Base-by-base conservation (phyloP, 345 rosid species). In the Garcia nutans region DNA sequence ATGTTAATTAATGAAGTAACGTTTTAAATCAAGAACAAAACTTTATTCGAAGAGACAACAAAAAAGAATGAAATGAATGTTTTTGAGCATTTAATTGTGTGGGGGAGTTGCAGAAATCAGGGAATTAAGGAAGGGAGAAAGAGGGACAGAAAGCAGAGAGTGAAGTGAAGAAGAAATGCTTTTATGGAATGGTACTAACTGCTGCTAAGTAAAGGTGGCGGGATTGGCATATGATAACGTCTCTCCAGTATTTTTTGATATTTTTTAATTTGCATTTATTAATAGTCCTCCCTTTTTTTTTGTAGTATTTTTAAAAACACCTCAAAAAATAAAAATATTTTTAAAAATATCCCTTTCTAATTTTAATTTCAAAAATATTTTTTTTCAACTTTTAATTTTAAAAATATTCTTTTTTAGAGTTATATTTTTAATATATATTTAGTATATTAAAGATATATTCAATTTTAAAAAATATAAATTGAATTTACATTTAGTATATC, bases 211-310 rank as follows among this genome's bases (percentile, higher is more conserved):
- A 55, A 42, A 15, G 26, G n/a, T 72, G 80, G 80, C 80, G 80
- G 80, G 80, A 78, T 78, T 0, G 26, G 41, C 60, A 52, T 54
- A 65, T 72, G 72, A 65, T 72, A 78, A 78, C 80, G 80, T 72
- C 80, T 78, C 80, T 78, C 56, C 59, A 0, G 72, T 75, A 42
- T 37, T 37, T 37, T 73, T 63, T 74, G n/a, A n/a, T n/a, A n/a
- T n/a, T n/a, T n/a, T 50, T 52, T 28, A 28, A 28, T 63, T 58
- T 28, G 17, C 44, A 54, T 28, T 50, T 41, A 59, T 44, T 44
- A 19, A 15, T 42, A 54, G 17, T 49, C 12, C 57, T 47, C n/a
- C n/a, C n/a, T n/a, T n/a, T n/a, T n/a, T n/a, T n/a, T n/a, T n/a
- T n/a, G n/a, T n/a, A n/a, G n/a, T n/a, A n/a, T n/a, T n/a, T n/a